Base-by-base conservation (phyloP, 495 filamentous ascomycete genomes). In the Aspergillus saccharolyticus region DNA sequence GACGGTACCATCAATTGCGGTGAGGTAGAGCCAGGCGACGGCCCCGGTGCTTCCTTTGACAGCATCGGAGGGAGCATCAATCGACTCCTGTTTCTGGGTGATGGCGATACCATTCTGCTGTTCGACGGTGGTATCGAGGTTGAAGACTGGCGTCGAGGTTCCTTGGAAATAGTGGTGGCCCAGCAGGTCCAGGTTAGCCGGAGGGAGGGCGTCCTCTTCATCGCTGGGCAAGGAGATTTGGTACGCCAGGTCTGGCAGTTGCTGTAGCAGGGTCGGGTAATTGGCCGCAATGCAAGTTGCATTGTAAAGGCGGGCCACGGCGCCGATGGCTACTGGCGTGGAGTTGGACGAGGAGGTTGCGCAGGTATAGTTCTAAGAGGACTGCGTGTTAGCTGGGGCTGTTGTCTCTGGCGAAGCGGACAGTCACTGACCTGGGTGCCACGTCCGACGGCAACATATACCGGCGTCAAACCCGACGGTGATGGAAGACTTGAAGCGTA, bases 231-330 rank as follows among this genome's bases (percentile, higher is more conserved):
- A 68, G 24, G 84, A 65, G 22, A 70, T 62, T 19, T 54, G 62
- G 58, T 72, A 74, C 16, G 66, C 68, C 24, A 74, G 59, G 56
- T 64, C 65, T 18, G 74, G 67, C 44, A 89, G 73, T 9, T 76
- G 61, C 53, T 75, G 55, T 52, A 91, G 72, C 9, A 93, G 72
- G 51, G 83, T 80, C 2, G 88, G 85, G 59, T 79, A 80, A 57
- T 81, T 76, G 30, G 84, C 78, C 8, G 88, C 88, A 22, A 90
- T 66, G 77, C 93, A 98, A 50, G 87, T 87, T 44, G 82, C 86
- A 73, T 98, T 89, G 85, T 86, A 97, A 59, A 98, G 90, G 21
- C 79, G 85, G 47, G 94, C 94, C 17, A 90, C 69, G 53, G 94
- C 94, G 57, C 94, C 94, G 43, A 79, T 68, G 17, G 84, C 70